Evolutionary conservation across 306 rosid genomes (phyloP), one percentile per base, ranked within the genome.

Genomic region (Pachyrhizus erosus): DNA sequence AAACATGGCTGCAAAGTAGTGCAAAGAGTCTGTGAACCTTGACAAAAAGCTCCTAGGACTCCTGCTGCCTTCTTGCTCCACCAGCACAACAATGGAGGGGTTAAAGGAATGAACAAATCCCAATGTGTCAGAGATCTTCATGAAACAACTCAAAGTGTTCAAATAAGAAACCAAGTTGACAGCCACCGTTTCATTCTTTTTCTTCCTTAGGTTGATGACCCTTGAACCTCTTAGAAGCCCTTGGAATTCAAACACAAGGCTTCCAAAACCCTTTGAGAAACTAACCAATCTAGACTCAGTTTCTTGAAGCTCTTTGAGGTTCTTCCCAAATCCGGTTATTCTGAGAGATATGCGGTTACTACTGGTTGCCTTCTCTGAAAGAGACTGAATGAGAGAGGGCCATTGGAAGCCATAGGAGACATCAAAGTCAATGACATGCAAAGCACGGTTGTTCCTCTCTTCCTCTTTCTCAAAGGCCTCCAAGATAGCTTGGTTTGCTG

Each of bases 301-400:
- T 62, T 91, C 94, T 23, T 84, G 90, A 9, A 93, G 81, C 10
- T 90, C 86, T 24, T 91, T 92, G 21, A 84, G 40, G 48, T 73
- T 90, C 49, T 83, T 83, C 0, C 97, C 97, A 26, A 91, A 89
- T 2, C 92, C 96, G 0, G 96, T 93, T 43, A 93, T 74, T 21
- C 88, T 39, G 23, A 93, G 91, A 0, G 87, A 90, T 21, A 93
- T 86, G 14, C 83, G 62, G 76, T 62, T 87, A 0, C 88, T 80
- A 21, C 48, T 60, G 17, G 84, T 87, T 10, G 94, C 96, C 43
- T 89, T 93, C 37, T 90, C 97, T 0, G 97, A 91, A 5, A 93
- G 94, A 1, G 97, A 93, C 26, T 93, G 97, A 9, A 93, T 87
- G 0, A 93, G 89, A 10, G 93, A 93, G 57, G 97, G 96, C 97